Conservation (phyloP, 2,329 filamentous ascomycete genomes). For the Dendrostoma leiphaemia region DNA sequence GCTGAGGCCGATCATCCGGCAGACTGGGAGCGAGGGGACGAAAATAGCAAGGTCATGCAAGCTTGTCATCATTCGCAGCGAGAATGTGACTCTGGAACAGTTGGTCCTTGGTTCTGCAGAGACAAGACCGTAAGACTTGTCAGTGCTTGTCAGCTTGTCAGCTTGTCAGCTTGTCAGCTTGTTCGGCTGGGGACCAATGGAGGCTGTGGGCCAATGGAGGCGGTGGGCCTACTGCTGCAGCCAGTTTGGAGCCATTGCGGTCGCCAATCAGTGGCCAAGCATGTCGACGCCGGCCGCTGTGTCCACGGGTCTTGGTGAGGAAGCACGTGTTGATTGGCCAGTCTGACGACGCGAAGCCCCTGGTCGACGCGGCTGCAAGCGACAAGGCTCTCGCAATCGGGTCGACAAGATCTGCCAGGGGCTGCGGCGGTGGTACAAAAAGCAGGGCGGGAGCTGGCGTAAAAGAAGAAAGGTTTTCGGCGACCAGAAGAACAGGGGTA, state of each 20-base stretch:
- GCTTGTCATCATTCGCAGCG: not conserved
- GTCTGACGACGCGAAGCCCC: slow-evolving; percentile 5
- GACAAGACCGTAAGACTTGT: too few relatives aligned
- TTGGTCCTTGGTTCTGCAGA: not conserved
- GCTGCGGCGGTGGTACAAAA: too few relatives aligned
- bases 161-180: too few relatives aligned
- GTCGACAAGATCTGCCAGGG: too few relatives aligned
- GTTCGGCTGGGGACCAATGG: too few relatives aligned
- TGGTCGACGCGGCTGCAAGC: slow-evolving; percentile 7
- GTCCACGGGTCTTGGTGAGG: not conserved
- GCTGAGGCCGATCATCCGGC: slow-evolving; percentile 1
- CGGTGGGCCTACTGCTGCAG: not conserved
- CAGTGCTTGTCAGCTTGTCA: too few relatives aligned
- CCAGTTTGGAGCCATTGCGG: not conserved
- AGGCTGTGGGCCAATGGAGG: not conserved
- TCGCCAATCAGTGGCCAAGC: not conserved
- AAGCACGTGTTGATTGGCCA: not conserved
- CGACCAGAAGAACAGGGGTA: too few relatives aligned
- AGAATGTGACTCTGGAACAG: not conserved
- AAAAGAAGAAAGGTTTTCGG: too few relatives aligned
- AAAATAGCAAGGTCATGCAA: slow-evolving; percentile 14
- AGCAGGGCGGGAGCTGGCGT: too few relatives aligned
- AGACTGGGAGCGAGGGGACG: slow-evolving; percentile 8
- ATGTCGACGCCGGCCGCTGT: not conserved
- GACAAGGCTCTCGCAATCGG: too few relatives aligned